Conservation (phyloP, 768 basidiomycete species). For the Psilocybe sp. region DNA sequence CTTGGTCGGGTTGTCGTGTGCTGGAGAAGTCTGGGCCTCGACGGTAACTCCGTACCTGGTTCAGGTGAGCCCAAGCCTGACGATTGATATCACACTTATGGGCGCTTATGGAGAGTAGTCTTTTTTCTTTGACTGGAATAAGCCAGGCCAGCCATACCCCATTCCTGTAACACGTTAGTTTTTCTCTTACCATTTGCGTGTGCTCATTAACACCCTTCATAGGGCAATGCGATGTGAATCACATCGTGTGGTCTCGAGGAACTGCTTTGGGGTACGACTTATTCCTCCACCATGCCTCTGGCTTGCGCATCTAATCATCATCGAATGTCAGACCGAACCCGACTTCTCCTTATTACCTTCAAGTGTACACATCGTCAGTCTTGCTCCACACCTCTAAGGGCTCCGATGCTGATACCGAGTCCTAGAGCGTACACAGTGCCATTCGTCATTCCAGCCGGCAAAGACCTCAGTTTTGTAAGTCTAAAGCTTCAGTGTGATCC, state of each 20-base stretch:
- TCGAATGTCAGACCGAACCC: constrained; percentile 44
- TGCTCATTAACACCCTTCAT: neutral
- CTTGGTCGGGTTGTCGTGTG: no score
- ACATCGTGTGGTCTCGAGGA: constrained; percentile 39
- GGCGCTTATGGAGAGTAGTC: constrained; percentile 25
- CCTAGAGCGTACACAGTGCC: constrained; percentile 48
- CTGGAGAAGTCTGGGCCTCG: no score
- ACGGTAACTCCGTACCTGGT: constrained; percentile 20
- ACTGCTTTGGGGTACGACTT: constrained; percentile 35
- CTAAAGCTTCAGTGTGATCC: neutral
- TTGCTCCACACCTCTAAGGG: neutral
- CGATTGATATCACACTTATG: neutral
- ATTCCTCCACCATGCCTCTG: neutral
- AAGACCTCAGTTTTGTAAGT: constrained; percentile 45
- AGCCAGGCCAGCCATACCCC: constrained; percentile 30
- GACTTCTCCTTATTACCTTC: constrained; percentile 54
- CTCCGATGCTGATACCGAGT: neutral
- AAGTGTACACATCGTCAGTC: constrained; percentile 60
- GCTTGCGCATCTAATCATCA: constrained; percentile 2
- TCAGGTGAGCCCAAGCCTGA: constrained; percentile 20
- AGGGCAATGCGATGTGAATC: constrained; percentile 46
- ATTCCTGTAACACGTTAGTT: constrained; percentile 38
- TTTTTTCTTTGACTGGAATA: constrained; percentile 43
- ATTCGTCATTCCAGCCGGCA: constrained; percentile 48
- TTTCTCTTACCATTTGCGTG: neutral